Percentiles rank a stretch among this genome's conserved stretches.
phyloP scores from a whole-genome alignment of 148 eudicot genomes.

The Rhododendron kiyosumense region DNA sequence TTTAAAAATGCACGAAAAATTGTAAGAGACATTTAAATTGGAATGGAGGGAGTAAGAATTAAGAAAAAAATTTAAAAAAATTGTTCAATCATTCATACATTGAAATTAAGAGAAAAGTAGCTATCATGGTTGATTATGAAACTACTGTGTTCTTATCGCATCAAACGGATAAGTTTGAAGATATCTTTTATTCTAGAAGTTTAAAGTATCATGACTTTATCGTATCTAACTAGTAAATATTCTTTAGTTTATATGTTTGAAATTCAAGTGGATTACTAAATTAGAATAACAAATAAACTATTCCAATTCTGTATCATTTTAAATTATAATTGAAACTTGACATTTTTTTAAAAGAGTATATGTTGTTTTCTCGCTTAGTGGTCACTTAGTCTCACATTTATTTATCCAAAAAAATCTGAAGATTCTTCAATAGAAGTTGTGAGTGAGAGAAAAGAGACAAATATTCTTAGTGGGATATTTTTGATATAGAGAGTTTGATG shows the following conservation, averaged over 20 bases:
- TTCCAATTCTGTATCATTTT: no score
- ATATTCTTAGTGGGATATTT: no score
- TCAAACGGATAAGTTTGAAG: not conserved
- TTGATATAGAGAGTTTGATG: no score
- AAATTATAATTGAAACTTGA: not conserved
- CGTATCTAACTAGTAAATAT: not conserved
- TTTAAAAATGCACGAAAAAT: no score
- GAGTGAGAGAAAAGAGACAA: no score
- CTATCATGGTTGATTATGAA: not conserved
- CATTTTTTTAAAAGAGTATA: no score
- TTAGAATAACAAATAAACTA: not conserved
- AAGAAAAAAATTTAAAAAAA: no score
- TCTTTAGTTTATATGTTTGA: not conserved
- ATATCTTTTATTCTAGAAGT: not conserved
- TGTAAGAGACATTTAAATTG: no score
- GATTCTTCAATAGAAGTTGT: no score
- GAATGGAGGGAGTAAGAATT: no score
- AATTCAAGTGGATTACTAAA: not conserved
- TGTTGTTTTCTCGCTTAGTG: not conserved
- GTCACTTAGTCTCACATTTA: not conserved
- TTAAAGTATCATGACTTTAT: not conserved
- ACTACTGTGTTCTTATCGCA: not conserved
- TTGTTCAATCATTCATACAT: not conserved
- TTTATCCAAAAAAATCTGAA: not conserved
- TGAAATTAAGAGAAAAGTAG: not conserved